These are phyloP conservation scores for Mucor saturninus DNA, from an alignment of 371 early-diverging fungal genomes.

Conservation along the genomic window DNA sequence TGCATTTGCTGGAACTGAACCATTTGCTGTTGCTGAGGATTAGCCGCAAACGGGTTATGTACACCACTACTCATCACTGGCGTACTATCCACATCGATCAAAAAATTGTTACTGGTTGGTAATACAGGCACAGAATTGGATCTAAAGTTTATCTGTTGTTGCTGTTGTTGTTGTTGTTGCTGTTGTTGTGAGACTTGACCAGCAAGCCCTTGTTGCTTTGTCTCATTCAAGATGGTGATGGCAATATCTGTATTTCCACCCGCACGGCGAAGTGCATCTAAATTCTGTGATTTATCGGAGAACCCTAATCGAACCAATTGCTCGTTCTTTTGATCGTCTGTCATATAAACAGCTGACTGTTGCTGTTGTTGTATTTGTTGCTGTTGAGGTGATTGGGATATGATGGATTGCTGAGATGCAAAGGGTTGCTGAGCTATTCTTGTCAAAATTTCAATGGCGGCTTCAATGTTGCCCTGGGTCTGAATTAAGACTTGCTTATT, in stretches of 20 bases:
- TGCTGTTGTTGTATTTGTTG: background rate
- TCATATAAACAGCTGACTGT: slow-evolving; percentile 9
- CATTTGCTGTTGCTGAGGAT: slow-evolving; percentile 7
- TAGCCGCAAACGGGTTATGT: slow-evolving; percentile 5
- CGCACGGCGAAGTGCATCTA: slow-evolving; percentile 61
- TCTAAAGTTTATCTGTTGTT: slow-evolving; percentile 17
- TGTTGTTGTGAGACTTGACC: background rate
- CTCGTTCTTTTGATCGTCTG: slow-evolving; percentile 43
- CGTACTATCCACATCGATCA: slow-evolving; percentile 7
- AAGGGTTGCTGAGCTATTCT: slow-evolving; percentile 19
- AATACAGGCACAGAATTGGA: slow-evolving; percentile 18
- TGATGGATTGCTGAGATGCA: slow-evolving; percentile 19
- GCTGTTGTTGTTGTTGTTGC: background rate
- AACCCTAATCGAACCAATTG: slow-evolving; percentile 57
- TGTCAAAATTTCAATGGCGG: slow-evolving; percentile 74
- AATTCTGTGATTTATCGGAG: slow-evolving; percentile 46
- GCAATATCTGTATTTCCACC: slow-evolving; percentile 67
- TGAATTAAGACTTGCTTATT: slow-evolving; percentile 66
- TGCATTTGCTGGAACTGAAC: slow-evolving; percentile 7
- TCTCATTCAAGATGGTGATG: slow-evolving; percentile 52
- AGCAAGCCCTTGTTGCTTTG: slow-evolving; percentile 20
- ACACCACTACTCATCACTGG: background rate
- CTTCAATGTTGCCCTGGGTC: slow-evolving; percentile 75
- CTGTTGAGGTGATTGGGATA: background rate
- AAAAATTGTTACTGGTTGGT: slow-evolving; percentile 3